Percentiles rank a stretch among this genome's conserved stretches.
Conservation (phyloP, 2,329 filamentous ascomycete genomes). For the Zymoseptoria tritici region DNA sequence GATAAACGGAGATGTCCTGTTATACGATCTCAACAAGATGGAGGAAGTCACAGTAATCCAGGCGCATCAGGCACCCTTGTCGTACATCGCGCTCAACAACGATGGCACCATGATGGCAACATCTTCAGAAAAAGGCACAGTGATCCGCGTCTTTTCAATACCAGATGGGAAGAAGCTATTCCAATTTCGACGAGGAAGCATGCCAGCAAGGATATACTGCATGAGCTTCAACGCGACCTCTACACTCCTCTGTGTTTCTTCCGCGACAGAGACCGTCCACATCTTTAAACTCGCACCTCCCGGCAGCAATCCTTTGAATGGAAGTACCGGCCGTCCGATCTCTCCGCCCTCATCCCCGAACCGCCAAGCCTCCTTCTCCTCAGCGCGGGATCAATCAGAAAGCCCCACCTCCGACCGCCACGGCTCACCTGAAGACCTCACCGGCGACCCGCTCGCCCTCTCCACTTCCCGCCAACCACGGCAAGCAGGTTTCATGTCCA, state of each 20-base stretch:
- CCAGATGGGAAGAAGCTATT: slow-evolving; percentile 88
- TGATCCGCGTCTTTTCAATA: slow-evolving; percentile 91
- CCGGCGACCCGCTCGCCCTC: slow-evolving; percentile 17
- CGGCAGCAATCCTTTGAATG: slow-evolving; percentile 23
- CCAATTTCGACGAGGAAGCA: slow-evolving; percentile 91
- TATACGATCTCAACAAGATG: slow-evolving; percentile 82
- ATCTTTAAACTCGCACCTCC: slow-evolving; percentile 72
- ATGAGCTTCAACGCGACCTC: slow-evolving; percentile 98
- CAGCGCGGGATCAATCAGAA: slow-evolving; percentile 32
- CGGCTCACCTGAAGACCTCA: slow-evolving; percentile 25
- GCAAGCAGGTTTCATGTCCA: slow-evolving; percentile 76
- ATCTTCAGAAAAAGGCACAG: slow-evolving; percentile 93
- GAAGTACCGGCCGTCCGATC: slow-evolving; percentile 12
- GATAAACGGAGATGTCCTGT: slow-evolving; percentile 82
- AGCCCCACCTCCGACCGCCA: slow-evolving; percentile 30
- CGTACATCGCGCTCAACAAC: slow-evolving; percentile 83
- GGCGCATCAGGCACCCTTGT: slow-evolving; percentile 85
- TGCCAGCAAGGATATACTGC: slow-evolving; percentile 92
- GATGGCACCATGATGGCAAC: slow-evolving; percentile 89
- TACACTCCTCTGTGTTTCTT: slow-evolving; percentile 89
- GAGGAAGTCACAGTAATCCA: slow-evolving; percentile 94
- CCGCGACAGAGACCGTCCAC: slow-evolving; percentile 91
- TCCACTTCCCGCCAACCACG: slow-evolving; percentile 32
- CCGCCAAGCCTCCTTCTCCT: slow-evolving; percentile 15
- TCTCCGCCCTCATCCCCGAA: slow-evolving; percentile 24